phyloP scores from a whole-genome alignment of 345 rosid genomes.

The Cochlearia excelsa region DNA sequence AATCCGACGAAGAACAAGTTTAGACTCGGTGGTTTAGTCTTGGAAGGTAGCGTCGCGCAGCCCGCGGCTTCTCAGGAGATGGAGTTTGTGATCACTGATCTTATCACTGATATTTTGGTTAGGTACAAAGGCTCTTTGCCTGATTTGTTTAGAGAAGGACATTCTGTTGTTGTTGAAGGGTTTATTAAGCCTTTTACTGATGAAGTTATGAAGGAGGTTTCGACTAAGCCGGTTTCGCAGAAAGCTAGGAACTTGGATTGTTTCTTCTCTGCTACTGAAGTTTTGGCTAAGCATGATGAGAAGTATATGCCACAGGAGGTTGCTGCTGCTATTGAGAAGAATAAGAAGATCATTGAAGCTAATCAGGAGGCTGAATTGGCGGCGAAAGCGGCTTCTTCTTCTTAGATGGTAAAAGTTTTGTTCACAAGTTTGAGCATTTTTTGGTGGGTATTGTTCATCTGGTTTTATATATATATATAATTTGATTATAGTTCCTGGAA shows the following conservation, averaged over 20 bases:
- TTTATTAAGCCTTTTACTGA: constrained; percentile 70
- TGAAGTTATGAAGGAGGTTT: constrained; percentile 53
- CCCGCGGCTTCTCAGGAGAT: constrained; percentile 67
- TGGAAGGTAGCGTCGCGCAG: constrained; percentile 86
- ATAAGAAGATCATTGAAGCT: constrained; percentile 66
- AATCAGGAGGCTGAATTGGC: constrained; percentile 31
- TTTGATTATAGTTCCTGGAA: constrained; percentile 14
- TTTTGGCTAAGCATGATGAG: constrained; percentile 96
- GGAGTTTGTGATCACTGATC: constrained; percentile 90
- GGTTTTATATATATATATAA: not conserved
- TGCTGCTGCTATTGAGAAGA: constrained; percentile 95
- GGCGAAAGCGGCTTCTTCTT: constrained; percentile 29
- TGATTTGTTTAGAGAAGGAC: constrained; percentile 91
- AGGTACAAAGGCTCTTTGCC: constrained; percentile 78
- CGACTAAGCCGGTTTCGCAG: constrained; percentile 49
- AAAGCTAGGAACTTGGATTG: constrained; percentile 70
- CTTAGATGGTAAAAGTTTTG: constrained; percentile 15
- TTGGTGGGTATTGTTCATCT: constrained; percentile 9
- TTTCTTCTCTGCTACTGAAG: constrained; percentile 75
- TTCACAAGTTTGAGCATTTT: constrained; percentile 12
- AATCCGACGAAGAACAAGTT: constrained; percentile 69
- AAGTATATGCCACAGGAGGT: constrained; percentile 97
- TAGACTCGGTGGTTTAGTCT: constrained; percentile 83
- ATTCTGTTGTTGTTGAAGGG: constrained; percentile 91
- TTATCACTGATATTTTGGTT: constrained; percentile 77